A percentile compares a stretch with the other conserved stretches of the same genome.
Evolutionary conservation across 805 yeast species (phyloP).

Genomic region (Saturnispora kantuleensis): DNA sequence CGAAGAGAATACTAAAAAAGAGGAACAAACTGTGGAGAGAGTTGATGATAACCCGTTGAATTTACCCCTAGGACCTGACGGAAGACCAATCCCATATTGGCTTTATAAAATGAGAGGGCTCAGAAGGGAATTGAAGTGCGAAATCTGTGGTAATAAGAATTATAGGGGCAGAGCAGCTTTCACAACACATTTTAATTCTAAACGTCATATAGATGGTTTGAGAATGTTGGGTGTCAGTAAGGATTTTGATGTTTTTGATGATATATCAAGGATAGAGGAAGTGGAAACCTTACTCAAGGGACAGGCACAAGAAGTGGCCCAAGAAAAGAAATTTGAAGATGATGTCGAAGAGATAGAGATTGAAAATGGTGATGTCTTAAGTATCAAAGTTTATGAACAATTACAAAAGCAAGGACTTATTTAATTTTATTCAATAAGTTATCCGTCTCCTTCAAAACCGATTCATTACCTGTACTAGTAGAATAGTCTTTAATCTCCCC

Average conservation of each 20-base stretch:
- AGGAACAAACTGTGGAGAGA: slow-evolving; percentile 25
- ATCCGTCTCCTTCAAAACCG: slow-evolving; percentile 37
- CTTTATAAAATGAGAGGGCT: slow-evolving; percentile 82
- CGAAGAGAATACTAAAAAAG: slow-evolving; percentile 17
- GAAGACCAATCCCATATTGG: slow-evolving; percentile 91
- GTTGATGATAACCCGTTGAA: slow-evolving; percentile 37
- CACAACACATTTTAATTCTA: slow-evolving; percentile 64
- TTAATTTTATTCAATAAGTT: slow-evolving; percentile 39
- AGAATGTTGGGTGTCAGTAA: slow-evolving; percentile 63
- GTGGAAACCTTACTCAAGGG: slow-evolving; percentile 46
- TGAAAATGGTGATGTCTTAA: slow-evolving; percentile 87
- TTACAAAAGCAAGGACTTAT: slow-evolving; percentile 80
- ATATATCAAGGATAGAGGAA: slow-evolving; percentile 57
- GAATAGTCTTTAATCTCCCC: slow-evolving; percentile 35
- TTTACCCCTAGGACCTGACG: slow-evolving; percentile 79
- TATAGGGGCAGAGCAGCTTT: slow-evolving; percentile 69
- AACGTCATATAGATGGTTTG: slow-evolving; percentile 65
- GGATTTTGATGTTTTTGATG: slow-evolving; percentile 40
- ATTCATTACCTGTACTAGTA: slow-evolving; percentile 31
- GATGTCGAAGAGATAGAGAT: slow-evolving; percentile 78
- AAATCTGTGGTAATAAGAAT: slow-evolving; percentile 68
- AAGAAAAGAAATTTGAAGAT: slow-evolving; percentile 34
- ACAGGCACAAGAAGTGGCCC: neutral
- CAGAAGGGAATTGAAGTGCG: slow-evolving; percentile 63
- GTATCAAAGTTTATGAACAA: slow-evolving; percentile 71